Base-by-base conservation (phyloP, 352 stramenopile genomes). In the Globisporangium solare region DNA sequence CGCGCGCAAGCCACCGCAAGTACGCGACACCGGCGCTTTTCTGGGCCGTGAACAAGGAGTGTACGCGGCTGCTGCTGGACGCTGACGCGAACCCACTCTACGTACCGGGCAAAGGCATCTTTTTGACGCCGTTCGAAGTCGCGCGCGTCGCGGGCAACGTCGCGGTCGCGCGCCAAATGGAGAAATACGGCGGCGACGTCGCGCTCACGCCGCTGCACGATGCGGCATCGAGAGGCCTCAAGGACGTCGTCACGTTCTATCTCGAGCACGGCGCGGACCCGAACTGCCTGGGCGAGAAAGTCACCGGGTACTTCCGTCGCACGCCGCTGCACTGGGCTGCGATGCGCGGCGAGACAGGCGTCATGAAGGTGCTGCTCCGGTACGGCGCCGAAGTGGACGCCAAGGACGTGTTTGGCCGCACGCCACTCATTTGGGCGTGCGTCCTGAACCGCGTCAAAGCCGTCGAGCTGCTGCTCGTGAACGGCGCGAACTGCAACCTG, bases 321-420 rank as follows among this genome's bases (percentile, higher is more conserved):
- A 90, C 79, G 2, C 83, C 83, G 6, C 73, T 93, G 10, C 83
- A 93, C 42, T 93, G 83, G 83, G 79, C 83, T 15, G 83, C 83
- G 6, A 92, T 94, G 56, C 81, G 83, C 58, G 83, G 83, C 2
- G 67, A 92, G 47, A 64, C 70, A 0, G 60, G 71, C 13, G 70
- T 75, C 17, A 68, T 94, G 22, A 75, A 83, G 20, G 46, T 88
- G n/a, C 60, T 94, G 15, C 53, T 94, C 22, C 67, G 61, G 22
- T 89, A 79, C 54, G 77, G 81, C 35, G 79, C 68, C 6, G 60
- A 75, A 6, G 63, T 86, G 5, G 76, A 94, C 17, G 72, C 75
- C 2, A 64, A 66, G 13, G 84, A 94, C 55, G 64, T 78, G 1
- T 88, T 92, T 61, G 82, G 82, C 12, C 79, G 83, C 31, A 89